Evolutionary conservation across 805 yeast species (phyloP), one percentile per base, ranked within the genome.

Genomic region (Myxozyma sirexii): DNA sequence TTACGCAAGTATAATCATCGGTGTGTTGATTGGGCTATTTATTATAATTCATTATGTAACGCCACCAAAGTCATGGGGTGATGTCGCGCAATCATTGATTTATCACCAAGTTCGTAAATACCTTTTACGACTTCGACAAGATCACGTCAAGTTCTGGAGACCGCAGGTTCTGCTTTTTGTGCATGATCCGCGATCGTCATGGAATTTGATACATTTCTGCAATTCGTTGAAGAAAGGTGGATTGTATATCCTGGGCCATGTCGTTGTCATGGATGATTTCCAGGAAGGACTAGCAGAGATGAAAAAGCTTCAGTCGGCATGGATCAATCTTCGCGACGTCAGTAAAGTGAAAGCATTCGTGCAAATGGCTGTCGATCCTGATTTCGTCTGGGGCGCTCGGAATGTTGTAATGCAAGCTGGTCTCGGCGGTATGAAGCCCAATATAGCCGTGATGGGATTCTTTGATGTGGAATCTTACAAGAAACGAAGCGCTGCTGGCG

Each of bases 1-100:
- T 15, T 88, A 96, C 1, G 98, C 99, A 0, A 79, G 90, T 1
- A 79, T 86, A 33, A 86, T 92, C 26, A 82, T 91, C 27, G 74
- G 86, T 10, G 82, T 86, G 56, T 78, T 91, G 67, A 72, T 84
- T 41, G 76, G 85, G 17, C 75, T 94, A 44, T 88, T 94, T 67
- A 70, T 90, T 46, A 72, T 88, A 55, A 94, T 94, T 65, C 98
- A 94, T 72, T 90, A 91, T 70, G 81, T 84, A 52, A 88, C 97
- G 10, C 97, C 97, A 1, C 97, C 99, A 4, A 91, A 90, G 71
- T 88, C 92, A 35, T 94, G 97, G 92, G 99, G 99, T 37, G 99
- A 94, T 74, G 97, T 94, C 24, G 92, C 98, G 2, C 99, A 94
- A 74, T 84, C 92, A 43, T 79, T 94, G 62, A 93, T 94, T 51